Percentiles rank a stretch among this genome's conserved stretches.
Evolutionary conservation across 495 filamentous ascomycete genomes (phyloP).

Genomic region (Aspergillus indologenus): DNA sequence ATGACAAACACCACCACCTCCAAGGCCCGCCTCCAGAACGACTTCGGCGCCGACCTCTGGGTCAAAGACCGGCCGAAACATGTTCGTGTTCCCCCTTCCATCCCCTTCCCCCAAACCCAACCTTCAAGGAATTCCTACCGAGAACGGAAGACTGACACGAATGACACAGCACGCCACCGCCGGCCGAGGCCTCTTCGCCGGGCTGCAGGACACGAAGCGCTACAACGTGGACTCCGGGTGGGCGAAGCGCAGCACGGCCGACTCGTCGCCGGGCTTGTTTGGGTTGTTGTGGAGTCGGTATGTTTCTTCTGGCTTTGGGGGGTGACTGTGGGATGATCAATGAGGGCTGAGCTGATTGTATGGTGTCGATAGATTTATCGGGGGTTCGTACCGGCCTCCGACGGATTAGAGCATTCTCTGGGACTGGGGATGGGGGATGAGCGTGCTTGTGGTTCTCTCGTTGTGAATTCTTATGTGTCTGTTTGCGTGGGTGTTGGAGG

Average conservation of each 20-base stretch:
- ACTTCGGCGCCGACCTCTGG: slow-evolving; percentile 43
- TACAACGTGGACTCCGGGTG: slow-evolving; percentile 45
- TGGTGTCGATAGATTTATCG: slow-evolving; percentile 5
- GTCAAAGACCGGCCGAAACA: slow-evolving; percentile 20
- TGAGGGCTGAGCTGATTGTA: not conserved
- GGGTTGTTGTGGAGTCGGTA: slow-evolving; percentile 15
- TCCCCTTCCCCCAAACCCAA: not conserved
- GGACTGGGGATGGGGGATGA: not conserved
- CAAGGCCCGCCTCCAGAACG: slow-evolving; percentile 34
- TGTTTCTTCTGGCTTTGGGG: not conserved
- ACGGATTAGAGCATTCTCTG: not conserved
- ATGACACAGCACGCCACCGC: slow-evolving; percentile 31
- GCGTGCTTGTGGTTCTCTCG: no score
- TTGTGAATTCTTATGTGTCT: no score
- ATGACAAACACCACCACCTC: slow-evolving; percentile 10
- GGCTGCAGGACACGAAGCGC: slow-evolving; percentile 43
- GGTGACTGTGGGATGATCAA: no score
- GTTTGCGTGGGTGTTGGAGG: no score
- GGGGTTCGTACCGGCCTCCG: slow-evolving; percentile 9
- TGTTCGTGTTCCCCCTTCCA: slow-evolving; percentile 21
- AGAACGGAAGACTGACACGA: no score
- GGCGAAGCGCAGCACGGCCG: slow-evolving; percentile 25
- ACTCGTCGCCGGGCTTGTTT: slow-evolving; percentile 11
- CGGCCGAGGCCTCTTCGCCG: slow-evolving; percentile 45
- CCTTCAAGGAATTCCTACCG: no score